Conservation (phyloP, 1,139 yeast genomes). For the Arxiozyma heterogenica region DNA sequence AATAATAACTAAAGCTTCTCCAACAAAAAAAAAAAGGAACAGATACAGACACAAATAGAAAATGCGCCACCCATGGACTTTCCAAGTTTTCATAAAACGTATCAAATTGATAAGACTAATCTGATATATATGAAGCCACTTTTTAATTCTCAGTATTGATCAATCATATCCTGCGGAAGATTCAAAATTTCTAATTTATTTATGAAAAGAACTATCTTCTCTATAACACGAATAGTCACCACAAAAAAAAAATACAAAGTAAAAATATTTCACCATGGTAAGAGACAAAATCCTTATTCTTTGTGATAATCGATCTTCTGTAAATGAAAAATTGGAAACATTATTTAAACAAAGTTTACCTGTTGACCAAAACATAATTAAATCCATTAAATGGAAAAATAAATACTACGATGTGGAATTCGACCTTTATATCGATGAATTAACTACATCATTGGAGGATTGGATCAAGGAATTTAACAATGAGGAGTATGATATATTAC, state of each 20-base stretch:
- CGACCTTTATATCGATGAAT: slow-evolving; percentile 30
- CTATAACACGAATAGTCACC: background rate
- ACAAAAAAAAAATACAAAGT: too few species aligned
- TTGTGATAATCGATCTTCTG: slow-evolving; percentile 1
- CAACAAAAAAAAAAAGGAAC: too few species aligned
- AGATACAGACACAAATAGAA: too few species aligned
- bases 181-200: too few species aligned
- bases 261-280: background rate
- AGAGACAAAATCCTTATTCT: slow-evolving; percentile 5
- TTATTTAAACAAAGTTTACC: background rate
- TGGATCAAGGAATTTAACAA: slow-evolving; percentile 25
- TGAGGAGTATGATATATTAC: slow-evolving; percentile 22
- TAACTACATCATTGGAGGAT: slow-evolving; percentile 11
- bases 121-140: background rate
- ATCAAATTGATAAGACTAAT: too few species aligned
- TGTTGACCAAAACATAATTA: slow-evolving; percentile 12
- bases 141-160: too few species aligned
- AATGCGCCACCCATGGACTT: too few species aligned
- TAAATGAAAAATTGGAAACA: background rate
- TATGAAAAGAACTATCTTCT: background rate
- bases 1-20: too few species aligned
- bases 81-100: too few species aligned
- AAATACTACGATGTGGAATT: slow-evolving; percentile 25
- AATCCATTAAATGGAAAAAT: slow-evolving; percentile 22
- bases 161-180: too few species aligned